These are phyloP conservation scores for Hippophae gyantsensis DNA, from an alignment of 306 rosid genomes.

Conservation along the genomic window DNA sequence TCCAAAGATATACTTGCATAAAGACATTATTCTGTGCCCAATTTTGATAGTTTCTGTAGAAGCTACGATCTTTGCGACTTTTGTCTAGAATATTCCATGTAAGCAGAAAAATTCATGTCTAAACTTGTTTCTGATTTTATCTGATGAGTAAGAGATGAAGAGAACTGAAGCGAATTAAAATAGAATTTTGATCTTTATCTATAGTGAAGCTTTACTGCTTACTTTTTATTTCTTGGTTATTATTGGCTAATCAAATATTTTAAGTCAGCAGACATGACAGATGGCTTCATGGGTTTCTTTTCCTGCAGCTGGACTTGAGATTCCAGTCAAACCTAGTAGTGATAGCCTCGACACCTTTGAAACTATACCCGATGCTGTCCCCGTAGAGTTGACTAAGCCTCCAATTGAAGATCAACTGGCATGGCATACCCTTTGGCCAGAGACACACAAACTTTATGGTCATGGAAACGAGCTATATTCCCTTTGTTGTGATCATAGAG, in stretches of 20 bases:
- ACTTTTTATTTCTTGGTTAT: not conserved
- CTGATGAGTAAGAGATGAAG: not conserved
- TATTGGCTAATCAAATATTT: not conserved
- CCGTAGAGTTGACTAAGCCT: conserved; percentile 70
- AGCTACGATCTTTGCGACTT: not conserved
- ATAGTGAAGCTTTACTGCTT: not conserved
- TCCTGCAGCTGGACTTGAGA: conserved; percentile 46
- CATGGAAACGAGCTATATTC: conserved; percentile 94
- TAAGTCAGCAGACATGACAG: not conserved
- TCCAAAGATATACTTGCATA: not conserved
- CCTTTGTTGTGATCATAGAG: conserved; percentile 72
- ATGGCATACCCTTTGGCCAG: conserved; percentile 99
- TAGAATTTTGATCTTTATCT: not conserved
- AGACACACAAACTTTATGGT: conserved; percentile 94
- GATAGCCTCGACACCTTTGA: conserved; percentile 74
- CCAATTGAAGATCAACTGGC: conserved; percentile 96
- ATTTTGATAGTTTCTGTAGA: too few species aligned
- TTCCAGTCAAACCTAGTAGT: conserved; percentile 34
- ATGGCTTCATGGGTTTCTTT: conserved; percentile 16
- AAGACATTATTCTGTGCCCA: too few species aligned
- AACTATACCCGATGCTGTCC: conserved; percentile 85
- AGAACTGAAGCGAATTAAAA: not conserved
- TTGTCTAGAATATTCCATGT: not conserved
- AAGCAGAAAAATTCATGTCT: not conserved
- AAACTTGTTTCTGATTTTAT: not conserved